Evolutionary conservation across 768 basidiomycete species (phyloP).

Genomic region (Naganishia kalamii): DNA sequence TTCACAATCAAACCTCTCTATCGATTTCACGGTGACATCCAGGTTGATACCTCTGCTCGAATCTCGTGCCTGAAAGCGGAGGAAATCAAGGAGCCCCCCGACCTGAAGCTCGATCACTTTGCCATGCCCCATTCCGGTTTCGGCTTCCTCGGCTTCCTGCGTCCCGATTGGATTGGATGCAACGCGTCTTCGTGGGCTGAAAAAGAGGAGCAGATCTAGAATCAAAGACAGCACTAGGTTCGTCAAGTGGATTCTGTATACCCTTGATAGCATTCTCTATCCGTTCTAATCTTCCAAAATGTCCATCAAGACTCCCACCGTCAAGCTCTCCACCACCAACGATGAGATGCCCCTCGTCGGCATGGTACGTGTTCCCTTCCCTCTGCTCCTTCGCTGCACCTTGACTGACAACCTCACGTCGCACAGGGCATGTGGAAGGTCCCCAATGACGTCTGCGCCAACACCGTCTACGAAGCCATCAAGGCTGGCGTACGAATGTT

Average conservation of each 20-base stretch:
- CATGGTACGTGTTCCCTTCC: slow-evolving; percentile 4
- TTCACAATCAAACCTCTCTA: no score
- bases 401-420: neutral
- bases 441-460: slow-evolving; percentile 26
- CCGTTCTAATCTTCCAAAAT: neutral
- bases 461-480: slow-evolving; percentile 79
- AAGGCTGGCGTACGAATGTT: slow-evolving; percentile 80
- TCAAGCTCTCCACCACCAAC: slow-evolving; percentile 24
- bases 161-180: no score
- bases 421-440: slow-evolving; percentile 42
- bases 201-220: no score
- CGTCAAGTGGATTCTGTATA: neutral
- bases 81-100: no score
- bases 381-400: neutral
- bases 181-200: no score
- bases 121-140: no score
- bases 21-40: no score
- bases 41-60: no score
- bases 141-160: no score
- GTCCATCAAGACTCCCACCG: slow-evolving; percentile 19
- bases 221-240: no score
- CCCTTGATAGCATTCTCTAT: neutral
- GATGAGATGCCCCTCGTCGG: slow-evolving; percentile 29
- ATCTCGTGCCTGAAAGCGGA: no score
- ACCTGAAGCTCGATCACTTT: no score